Evolutionary conservation across 768 basidiomycete species (phyloP), one percentile per base, ranked within the genome.

Genomic region (Ramaria rubella): DNA sequence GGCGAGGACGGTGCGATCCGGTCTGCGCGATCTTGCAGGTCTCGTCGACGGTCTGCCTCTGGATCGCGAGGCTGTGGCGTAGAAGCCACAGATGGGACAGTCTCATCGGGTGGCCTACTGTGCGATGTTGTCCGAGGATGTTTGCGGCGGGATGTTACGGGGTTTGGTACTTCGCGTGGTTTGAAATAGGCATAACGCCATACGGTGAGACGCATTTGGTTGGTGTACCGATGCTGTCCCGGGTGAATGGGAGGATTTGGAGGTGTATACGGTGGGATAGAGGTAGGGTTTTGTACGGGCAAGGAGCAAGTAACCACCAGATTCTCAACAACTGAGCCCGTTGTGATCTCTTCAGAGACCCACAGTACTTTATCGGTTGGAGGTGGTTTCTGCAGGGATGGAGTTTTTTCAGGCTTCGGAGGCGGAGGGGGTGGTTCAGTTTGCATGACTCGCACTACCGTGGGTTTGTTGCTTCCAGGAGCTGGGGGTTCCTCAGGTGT

Each of bases 151-250:
- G 55, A 30, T 34, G 31, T 30, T 31, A 73, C 64, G 12, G 76
- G 74, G 17, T 74, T 64, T 3, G 79, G 81, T 1, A 74, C 71
- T 58, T 80, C 79, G 63, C 79, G 81, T 9, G 81, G 82, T 59
- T 80, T 81, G 58, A 85, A 68, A 62, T 84, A 85, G 0, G 75
- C 77, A 65, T 90, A 90, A 26, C 85, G 78, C 88, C 89, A 91
- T 38, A 90, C 68, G 1, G 84, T 79, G 2, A 90, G 61, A 89
- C 72, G 1, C 81, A 77, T 30, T 73, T 76, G 30, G 81, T 72
- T 0, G 78, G 79, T 45, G 74, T 79, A 14, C 70, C 73, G 2
- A 70, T 73, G 43, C 81, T 78, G 48, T 78, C 77, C 61, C 84
- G 80, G 60, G 85, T n/a, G 55, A 55, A 21, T 52, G 52, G 49